Base-by-base conservation (phyloP, 306 rosid genomes). In the Prunus mume region DNA sequence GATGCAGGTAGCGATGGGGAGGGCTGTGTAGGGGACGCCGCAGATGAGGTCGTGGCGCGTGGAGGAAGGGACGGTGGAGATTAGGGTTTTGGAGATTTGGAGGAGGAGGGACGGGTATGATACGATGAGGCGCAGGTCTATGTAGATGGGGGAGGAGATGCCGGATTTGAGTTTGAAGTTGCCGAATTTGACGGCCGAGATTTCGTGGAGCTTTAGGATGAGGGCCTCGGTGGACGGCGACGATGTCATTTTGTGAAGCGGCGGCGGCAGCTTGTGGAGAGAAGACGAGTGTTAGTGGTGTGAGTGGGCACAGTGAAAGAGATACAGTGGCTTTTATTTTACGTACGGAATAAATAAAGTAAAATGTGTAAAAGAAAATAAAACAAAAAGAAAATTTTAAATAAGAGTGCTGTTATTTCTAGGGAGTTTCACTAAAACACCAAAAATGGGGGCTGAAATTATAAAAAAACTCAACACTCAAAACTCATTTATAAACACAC, bases 131-230 rank as follows among this genome's bases (percentile, higher is more conserved):
- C 97, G 95, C 68, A 94, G 91, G 86, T 94, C 98, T 50, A 94
- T 84, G 88, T 94, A 91, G 80, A 94, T 86, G 0, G 96, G 98
- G 28, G 98, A 94, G 73, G 80, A 83, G 83, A 94, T 94, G 75
- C 98, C 97, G 60, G 98, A 91, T 76, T 91, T 91, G 72, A 94
- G 94, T 87, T 90, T 91, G 89, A 91, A 94, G 89, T 83, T 86
- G 41, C 97, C 97, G 70, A 94, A 94, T 56, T 94, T 94, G 25
- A 94, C 96, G 51, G 98, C 98, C 27, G 97, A 88, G 71, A 94
- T 90, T 65, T 94, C 97, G 72, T 90, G 91, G 80, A 94, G 96
- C 34, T 86, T 69, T 45, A 94, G 91, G 78, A 94, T 79, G 0
- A 94, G 82, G 67, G 97, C 86, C 80, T 94, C 97, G 84, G 77